Conservation (phyloP, 176 grass and related monocot species). For the Leersia perrieri region DNA sequence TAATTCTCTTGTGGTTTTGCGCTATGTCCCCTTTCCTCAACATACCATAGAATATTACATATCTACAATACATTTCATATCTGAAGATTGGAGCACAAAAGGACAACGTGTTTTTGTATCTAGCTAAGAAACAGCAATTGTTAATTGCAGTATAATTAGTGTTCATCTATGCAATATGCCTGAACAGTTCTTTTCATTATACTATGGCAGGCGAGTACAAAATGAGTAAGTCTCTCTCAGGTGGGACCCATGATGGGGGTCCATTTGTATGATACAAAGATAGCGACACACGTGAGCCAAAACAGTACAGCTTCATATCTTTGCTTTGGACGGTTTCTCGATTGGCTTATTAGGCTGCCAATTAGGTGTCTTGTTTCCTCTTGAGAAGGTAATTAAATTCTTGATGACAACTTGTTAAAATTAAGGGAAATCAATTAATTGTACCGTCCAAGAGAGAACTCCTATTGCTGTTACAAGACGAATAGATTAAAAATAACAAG, state of each 20-base stretch:
- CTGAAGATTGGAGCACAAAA: background rate
- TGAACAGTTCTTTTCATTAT: background rate
- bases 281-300: conserved; percentile 35
- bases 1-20: conserved; percentile 27
- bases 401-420: conserved; percentile 5
- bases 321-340: conserved; percentile 9
- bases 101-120: background rate
- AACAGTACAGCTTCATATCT: conserved; percentile 36
- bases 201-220: background rate
- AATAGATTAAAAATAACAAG: background rate
- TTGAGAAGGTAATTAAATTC: background rate
- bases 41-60: conserved; percentile 28
- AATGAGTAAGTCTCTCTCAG: background rate
- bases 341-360: conserved; percentile 44
- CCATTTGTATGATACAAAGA: conserved; percentile 24
- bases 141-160: background rate
- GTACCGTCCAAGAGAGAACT: conserved; percentile 27
- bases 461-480: background rate
- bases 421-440: no score
- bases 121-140: background rate
- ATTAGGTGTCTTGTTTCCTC: conserved; percentile 15
- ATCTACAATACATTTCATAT: background rate
- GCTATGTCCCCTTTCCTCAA: conserved; percentile 18
- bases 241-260: background rate
- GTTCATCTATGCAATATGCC: background rate